phyloP scores from a whole-genome alignment of 2,329 filamentous ascomycete species.

The Chalara sp. region DNA sequence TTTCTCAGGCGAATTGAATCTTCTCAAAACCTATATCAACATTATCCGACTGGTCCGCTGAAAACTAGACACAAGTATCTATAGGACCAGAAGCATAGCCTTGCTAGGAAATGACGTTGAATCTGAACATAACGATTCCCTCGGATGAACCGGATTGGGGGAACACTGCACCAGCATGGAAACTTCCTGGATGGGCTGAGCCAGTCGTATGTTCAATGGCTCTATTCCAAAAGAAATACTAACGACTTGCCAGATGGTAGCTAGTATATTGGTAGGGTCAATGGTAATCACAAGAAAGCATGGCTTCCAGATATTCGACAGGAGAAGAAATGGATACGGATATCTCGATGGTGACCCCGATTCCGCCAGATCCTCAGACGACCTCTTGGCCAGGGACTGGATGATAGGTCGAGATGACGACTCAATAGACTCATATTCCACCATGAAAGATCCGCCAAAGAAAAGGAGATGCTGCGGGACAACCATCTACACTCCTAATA shows the following conservation, averaged over 20 bases:
- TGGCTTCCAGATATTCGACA: constrained; percentile 19
- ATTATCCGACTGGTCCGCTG: too few relatives aligned
- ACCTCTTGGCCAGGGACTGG: constrained; percentile 20
- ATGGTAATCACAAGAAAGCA: constrained; percentile 25
- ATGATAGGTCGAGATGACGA: constrained; percentile 15
- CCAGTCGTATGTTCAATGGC: constrained; percentile 19
- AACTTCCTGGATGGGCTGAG: constrained; percentile 26
- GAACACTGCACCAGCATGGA: constrained; percentile 26
- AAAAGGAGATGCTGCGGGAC: constrained; percentile 43
- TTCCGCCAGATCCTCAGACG: constrained; percentile 24
- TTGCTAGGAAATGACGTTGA: constrained; percentile 3
- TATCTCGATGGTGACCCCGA: constrained; percentile 21
- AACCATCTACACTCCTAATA: constrained; percentile 47
- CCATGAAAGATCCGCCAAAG: constrained; percentile 36
- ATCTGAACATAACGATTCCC: constrained; percentile 15
- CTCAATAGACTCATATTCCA: constrained; percentile 17
- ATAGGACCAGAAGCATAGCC: too few relatives aligned
- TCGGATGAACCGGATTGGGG: constrained; percentile 24
- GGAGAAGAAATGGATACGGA: constrained; percentile 8
- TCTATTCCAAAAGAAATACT: background rate
- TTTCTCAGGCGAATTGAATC: too few relatives aligned
- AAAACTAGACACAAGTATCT: too few relatives aligned
- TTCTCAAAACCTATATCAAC: too few relatives aligned
- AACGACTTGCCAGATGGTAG: constrained; percentile 22
- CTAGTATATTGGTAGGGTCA: constrained; percentile 24